phyloP scores from a whole-genome alignment of 208 protist species.

The Angomonas deanei region DNA sequence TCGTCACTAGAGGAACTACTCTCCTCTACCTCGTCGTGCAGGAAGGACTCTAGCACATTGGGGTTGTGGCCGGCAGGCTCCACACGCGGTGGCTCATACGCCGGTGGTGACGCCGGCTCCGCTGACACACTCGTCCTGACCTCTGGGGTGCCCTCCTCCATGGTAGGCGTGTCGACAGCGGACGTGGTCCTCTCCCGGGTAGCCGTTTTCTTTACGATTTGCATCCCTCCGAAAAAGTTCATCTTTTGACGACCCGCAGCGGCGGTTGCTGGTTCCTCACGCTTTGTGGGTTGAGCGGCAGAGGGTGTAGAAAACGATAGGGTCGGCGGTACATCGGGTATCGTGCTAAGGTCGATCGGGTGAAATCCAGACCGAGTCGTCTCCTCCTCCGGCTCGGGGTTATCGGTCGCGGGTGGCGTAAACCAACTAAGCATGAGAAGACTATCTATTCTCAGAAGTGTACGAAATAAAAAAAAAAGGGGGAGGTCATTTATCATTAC shows the following conservation, averaged over 20 bases:
- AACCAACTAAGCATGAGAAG: slow-evolving; percentile 28
- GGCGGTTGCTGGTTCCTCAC: too few species aligned
- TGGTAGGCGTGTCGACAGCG: background rate
- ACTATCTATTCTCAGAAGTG: background rate
- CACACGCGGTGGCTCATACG: too few species aligned
- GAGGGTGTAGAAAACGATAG: background rate
- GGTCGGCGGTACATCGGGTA: background rate
- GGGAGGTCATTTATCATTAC: background rate
- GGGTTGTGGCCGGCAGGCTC: too few species aligned
- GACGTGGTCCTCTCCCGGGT: background rate
- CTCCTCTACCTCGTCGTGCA: background rate
- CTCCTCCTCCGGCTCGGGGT: background rate
- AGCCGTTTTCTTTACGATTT: background rate
- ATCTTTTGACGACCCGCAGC: background rate
- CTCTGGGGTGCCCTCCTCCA: background rate
- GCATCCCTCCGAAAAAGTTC: background rate
- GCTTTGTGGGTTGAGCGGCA: background rate
- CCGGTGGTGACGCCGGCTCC: too few species aligned
- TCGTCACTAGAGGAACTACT: too few species aligned
- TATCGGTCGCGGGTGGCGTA: background rate
- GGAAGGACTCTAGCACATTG: background rate
- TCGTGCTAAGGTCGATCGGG: slow-evolving; percentile 7
- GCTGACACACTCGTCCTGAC: too few species aligned
- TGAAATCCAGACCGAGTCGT: slow-evolving; percentile 6
- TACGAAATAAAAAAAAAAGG: background rate